These are phyloP conservation scores for Lyophyllum shimeji DNA, from an alignment of 768 basidiomycete species.

Conservation along the genomic window DNA sequence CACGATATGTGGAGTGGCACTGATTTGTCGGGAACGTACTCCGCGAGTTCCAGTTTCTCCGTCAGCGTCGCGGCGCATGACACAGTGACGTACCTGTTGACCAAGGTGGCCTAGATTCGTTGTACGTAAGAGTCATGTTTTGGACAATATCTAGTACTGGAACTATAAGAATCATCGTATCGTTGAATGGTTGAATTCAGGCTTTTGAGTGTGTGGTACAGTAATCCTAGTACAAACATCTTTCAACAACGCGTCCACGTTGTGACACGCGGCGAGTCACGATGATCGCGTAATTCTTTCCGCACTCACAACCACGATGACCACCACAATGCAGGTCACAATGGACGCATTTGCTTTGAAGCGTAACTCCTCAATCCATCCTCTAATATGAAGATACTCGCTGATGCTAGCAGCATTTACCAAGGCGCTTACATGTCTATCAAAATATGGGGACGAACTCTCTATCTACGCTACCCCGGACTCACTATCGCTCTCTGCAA, in stretches of 20 bases:
- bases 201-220: too few relatives aligned
- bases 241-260: constrained; percentile 2
- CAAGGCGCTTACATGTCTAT: constrained; percentile 71
- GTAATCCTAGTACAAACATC: background rate
- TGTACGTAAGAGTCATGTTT: background rate
- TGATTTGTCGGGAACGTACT: constrained; percentile 41
- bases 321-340: constrained; percentile 60
- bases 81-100: constrained; percentile 50
- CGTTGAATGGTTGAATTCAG: too few relatives aligned
- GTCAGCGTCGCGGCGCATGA: constrained; percentile 48
- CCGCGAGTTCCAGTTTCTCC: constrained; percentile 33
- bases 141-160: background rate
- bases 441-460: constrained; percentile 82
- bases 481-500: constrained; percentile 63
- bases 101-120: constrained; percentile 8
- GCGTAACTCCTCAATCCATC: constrained; percentile 30
- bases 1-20: constrained; percentile 57
- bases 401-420: constrained; percentile 58
- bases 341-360: constrained; percentile 58
- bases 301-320: background rate
- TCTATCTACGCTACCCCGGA: constrained; percentile 64
- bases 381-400: constrained; percentile 9
- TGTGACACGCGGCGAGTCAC: background rate
- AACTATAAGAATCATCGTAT: background rate
- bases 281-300: background rate